These are phyloP conservation scores for Bruguiera hainesii DNA, from an alignment of 441 rosid species.

Conservation along the genomic window DNA sequence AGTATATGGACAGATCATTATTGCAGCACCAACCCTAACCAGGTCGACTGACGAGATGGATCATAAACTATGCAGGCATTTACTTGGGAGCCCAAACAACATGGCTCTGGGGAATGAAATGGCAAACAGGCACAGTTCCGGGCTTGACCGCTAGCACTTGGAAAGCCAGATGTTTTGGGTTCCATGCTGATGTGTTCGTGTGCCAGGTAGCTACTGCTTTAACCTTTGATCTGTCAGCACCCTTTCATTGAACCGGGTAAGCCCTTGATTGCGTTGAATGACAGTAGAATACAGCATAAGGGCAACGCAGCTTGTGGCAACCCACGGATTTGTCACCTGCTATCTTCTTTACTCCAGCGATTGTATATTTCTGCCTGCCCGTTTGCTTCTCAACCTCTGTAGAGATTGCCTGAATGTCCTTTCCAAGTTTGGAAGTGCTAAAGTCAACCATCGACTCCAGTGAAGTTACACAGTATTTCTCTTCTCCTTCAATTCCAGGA, in stretches of 20 bases:
- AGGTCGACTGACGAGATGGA: too few species aligned
- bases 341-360: conserved; percentile 21
- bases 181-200: conserved; percentile 79
- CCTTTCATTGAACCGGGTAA: conserved; percentile 52
- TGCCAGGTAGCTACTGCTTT: conserved; percentile 83
- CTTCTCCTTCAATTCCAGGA: conserved; percentile 26
- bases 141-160: conserved; percentile 79
- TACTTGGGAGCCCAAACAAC: too few species aligned
- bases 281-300: conserved; percentile 75
- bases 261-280: conserved; percentile 48
- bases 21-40: too few species aligned
- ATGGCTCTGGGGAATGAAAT: conserved; percentile 52
- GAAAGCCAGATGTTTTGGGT: conserved; percentile 87
- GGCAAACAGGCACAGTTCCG: conserved; percentile 76
- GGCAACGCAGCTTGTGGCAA: conserved; percentile 73
- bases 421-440: conserved; percentile 22
- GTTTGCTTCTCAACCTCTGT: conserved; percentile 18
- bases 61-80: too few species aligned
- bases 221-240: conserved; percentile 50
- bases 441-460: conserved; percentile 32
- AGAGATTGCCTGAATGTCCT: conserved; percentile 16
- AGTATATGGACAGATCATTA: conserved; percentile 38
- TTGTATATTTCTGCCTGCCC: conserved; percentile 6
- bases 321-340: conserved; percentile 46
- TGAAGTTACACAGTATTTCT: conserved; percentile 30